Percentiles rank a stretch among this genome's conserved stretches.
phyloP scores from a whole-genome alignment of 176 grass and related monocot species.

The Alloteropsis semialata region DNA sequence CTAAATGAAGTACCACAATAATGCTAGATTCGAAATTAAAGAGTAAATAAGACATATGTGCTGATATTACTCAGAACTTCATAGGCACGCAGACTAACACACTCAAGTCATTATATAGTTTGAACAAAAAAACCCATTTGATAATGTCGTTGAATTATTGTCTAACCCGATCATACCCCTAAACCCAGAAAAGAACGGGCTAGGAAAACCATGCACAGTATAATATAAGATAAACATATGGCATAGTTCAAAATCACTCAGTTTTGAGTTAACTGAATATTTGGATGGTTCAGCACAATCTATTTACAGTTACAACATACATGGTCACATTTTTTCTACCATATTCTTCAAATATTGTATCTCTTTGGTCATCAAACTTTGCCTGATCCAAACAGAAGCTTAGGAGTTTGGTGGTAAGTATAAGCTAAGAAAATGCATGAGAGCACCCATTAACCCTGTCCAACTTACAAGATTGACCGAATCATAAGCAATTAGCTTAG shows the following conservation, averaged over 20 bases:
- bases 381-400: neutral
- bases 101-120: neutral
- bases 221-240: neutral
- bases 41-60: neutral
- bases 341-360: neutral
- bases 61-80: neutral
- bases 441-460: neutral
- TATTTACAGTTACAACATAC: neutral
- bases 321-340: neutral
- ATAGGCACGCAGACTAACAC: neutral
- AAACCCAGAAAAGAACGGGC: neutral
- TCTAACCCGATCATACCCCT: neutral
- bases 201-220: neutral
- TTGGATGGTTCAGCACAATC: neutral
- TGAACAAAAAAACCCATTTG: neutral
- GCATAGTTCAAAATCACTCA: neutral
- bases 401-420: neutral
- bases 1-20: neutral
- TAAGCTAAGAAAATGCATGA: neutral
- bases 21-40: neutral
- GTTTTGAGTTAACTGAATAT: neutral
- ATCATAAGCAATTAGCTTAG: neutral
- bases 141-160: neutral
- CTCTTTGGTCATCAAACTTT: conserved; percentile 1
- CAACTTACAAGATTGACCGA: conserved; percentile 8